Evolutionary conservation across 1,139 yeast genomes (phyloP), one percentile per base, ranked within the genome.

Genomic region (Yamadazyma dendronema): DNA sequence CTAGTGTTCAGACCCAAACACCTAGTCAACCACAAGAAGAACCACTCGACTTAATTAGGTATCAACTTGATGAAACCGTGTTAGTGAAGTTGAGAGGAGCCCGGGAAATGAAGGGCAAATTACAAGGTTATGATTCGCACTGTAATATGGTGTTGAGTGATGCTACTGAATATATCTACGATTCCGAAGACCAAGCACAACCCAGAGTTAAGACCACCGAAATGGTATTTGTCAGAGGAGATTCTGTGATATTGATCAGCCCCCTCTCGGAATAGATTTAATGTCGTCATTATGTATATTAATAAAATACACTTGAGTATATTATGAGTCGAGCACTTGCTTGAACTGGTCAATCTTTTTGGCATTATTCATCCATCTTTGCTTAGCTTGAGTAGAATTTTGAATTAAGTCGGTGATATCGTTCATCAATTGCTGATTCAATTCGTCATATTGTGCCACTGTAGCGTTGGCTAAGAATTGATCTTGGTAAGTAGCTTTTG

Each of bases 191-290:
- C 4, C 61, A 61, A n/a, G 74, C 60, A 4, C 59, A 68, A 16
- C 84, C 81, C 31, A 44, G 48, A 19, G 58, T 59, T 24, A 87
- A 86, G 56, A 71, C 73, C 43, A 77, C 89, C 16, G 96, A 87
- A 41, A 86, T 94, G 92, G 82, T 94, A 35, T 92, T 90, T 64
- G 92, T 94, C 15, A 81, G 98, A 67, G 98, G 98, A 14, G 97
- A 92, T 62, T 82, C 95, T 4, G 97, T 90, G 34, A 87, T 92
- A 38, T 73, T 89, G 52, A 79, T 87, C 42, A 81, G 87, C 42
- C 74, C 77, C 14, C 46, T 59, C 15, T 31, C 42, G 9, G 40
- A 39, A 14, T 39, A 39, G 28, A 13, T 7, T 4, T 5, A 14
- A 5, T 8, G 11, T 7, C 13, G 8, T 8, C 12, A n/a, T 24